A percentile compares a stretch with the other conserved stretches of the same genome.
These are phyloP conservation scores for Aspergillus hiratsukae DNA, from an alignment of 2,329 filamentous ascomycete genomes.

Conservation along the genomic window DNA sequence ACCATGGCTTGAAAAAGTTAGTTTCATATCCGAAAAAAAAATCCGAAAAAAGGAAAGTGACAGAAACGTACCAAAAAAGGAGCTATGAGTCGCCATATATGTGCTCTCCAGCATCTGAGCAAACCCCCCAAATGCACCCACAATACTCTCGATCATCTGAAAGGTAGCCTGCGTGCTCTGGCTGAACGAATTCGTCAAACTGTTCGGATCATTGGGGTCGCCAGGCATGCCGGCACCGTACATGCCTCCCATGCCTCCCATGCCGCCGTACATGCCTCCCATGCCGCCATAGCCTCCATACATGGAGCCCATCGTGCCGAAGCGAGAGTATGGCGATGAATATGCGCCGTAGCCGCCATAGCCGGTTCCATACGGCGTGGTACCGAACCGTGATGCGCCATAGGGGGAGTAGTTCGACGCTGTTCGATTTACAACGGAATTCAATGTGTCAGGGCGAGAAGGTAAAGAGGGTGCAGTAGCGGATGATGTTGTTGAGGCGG, in stretches of 20 bases:
- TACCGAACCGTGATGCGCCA: constrained; percentile 53
- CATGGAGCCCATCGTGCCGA: constrained; percentile 45
- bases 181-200: constrained; percentile 89
- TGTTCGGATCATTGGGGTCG: constrained; percentile 83
- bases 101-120: constrained; percentile 99
- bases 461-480: constrained; percentile 65
- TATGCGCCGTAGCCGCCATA: constrained; percentile 50
- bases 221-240: constrained; percentile 50
- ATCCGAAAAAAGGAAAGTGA: background rate
- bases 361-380: constrained; percentile 43
- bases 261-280: constrained; percentile 46
- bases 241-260: constrained; percentile 47
- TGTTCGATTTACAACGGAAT: constrained; percentile 78
- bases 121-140: constrained; percentile 94
- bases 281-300: constrained; percentile 38
- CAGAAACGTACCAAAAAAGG: constrained; percentile 77
- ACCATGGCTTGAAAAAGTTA: constrained; percentile 70
- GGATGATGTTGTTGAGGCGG: constrained; percentile 33
- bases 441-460: constrained; percentile 72
- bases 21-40: background rate
- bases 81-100: constrained; percentile 98
- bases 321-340: constrained; percentile 53
- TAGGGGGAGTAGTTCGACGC: constrained; percentile 73
- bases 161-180: constrained; percentile 96
- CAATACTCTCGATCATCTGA: constrained; percentile 95